phyloP scores from a whole-genome alignment of 2,329 filamentous ascomycete genomes.

The Phaeosphaeriaceae sp. region DNA sequence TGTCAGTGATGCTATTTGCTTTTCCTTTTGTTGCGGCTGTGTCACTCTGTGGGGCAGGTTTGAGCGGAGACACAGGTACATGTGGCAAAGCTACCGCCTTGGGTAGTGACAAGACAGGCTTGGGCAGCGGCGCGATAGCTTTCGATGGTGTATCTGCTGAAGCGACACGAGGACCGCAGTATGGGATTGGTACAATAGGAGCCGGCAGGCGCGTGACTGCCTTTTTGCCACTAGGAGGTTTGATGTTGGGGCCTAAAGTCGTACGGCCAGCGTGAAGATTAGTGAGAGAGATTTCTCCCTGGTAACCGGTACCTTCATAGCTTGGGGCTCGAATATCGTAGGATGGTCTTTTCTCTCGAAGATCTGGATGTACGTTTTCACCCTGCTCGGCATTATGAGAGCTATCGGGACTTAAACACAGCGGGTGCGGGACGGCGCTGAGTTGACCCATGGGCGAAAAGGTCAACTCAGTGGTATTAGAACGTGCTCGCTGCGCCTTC shows the following conservation, averaged over 20 bases:
- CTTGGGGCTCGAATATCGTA: constrained; percentile 23
- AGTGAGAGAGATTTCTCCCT: constrained; percentile 24
- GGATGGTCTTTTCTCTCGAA: constrained; percentile 3
- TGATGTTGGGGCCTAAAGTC: background rate
- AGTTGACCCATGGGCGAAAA: constrained; percentile 22
- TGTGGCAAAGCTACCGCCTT: background rate
- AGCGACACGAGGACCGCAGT: constrained; percentile 13
- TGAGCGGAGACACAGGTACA: background rate
- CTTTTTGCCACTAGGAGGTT: background rate
- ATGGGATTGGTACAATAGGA: constrained; percentile 23
- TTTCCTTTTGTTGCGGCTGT: background rate
- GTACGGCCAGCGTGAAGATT: constrained; percentile 15
- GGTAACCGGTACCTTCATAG: constrained; percentile 33
- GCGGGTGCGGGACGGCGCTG: constrained; percentile 28
- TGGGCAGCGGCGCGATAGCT: background rate
- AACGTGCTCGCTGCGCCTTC: background rate
- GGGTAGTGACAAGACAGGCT: background rate
- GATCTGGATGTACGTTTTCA: background rate
- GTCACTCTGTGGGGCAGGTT: background rate
- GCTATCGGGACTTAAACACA: constrained; percentile 3
- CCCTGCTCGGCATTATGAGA: background rate
- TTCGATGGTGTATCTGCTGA: constrained; percentile 8
- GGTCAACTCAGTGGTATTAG: constrained; percentile 3
- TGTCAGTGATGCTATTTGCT: background rate
- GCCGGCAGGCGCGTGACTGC: constrained; percentile 24